Percentiles rank a stretch among this genome's conserved stretches.
Evolutionary conservation across 805 yeast species (phyloP).

Genomic region (Candida sanyiensis): DNA sequence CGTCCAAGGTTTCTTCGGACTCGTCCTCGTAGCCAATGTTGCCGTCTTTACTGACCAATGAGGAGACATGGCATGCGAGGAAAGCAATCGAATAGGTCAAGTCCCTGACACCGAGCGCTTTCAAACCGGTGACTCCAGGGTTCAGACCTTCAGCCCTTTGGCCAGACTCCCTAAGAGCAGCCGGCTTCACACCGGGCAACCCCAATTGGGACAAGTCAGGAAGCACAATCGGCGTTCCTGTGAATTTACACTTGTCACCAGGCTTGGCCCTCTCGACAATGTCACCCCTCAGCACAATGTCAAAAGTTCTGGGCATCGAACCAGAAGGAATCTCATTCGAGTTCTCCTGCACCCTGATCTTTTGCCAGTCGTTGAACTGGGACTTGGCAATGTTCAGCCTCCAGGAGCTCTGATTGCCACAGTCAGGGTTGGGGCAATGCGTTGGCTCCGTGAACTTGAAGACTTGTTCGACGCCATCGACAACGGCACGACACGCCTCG

Average conservation of each 20-base stretch:
- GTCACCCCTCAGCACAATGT: slow-evolving; percentile 88
- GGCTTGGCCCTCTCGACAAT: slow-evolving; percentile 95
- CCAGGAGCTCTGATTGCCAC: slow-evolving; percentile 85
- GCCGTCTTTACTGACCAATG: slow-evolving; percentile 38
- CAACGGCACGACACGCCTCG: slow-evolving; percentile 77
- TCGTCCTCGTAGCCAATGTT: slow-evolving; percentile 35
- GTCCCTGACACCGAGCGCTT: slow-evolving; percentile 83
- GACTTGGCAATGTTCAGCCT: slow-evolving; percentile 77
- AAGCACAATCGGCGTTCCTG: slow-evolving; percentile 90
- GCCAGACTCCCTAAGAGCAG: slow-evolving; percentile 63
- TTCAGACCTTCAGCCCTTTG: slow-evolving; percentile 56
- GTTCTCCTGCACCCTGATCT: slow-evolving; percentile 90
- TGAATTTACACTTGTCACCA: slow-evolving; percentile 90
- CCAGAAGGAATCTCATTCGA: slow-evolving; percentile 97
- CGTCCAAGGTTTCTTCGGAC: slow-evolving; percentile 38
- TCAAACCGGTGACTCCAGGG: slow-evolving; percentile 85
- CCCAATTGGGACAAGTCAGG: slow-evolving; percentile 95
- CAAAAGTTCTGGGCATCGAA: slow-evolving; percentile 96
- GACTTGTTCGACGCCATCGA: slow-evolving; percentile 86
- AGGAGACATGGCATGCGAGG: slow-evolving; percentile 83
- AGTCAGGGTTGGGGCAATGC: slow-evolving; percentile 79
- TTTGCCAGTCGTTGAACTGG: slow-evolving; percentile 93
- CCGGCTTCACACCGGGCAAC: slow-evolving; percentile 90
- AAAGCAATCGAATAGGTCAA: slow-evolving; percentile 88
- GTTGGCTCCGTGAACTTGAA: slow-evolving; percentile 95